Percentiles rank a stretch among this genome's conserved stretches.
phyloP scores from a whole-genome alignment of 148 eudicot genomes.

The Vaccinium darrowii region DNA sequence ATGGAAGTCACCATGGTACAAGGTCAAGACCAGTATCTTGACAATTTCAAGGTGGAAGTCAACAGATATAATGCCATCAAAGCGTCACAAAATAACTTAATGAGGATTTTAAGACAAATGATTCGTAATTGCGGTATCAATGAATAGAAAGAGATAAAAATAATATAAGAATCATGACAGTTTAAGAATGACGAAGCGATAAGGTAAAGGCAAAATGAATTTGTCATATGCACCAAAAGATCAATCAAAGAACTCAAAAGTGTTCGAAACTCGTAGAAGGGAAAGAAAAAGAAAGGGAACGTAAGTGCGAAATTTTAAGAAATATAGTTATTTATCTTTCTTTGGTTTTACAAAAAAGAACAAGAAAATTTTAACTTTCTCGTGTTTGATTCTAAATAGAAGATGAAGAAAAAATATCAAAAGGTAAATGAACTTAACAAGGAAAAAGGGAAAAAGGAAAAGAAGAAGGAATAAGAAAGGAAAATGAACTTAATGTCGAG shows the following conservation, averaged over 20 bases:
- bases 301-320: not conserved
- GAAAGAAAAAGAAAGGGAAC: not conserved
- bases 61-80: not conserved
- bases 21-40: not conserved
- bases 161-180: not conserved
- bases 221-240: not conserved
- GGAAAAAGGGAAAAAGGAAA: not conserved
- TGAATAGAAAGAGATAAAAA: not conserved
- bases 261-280: not conserved
- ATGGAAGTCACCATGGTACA: too few species aligned
- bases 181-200: not conserved
- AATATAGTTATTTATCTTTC: not conserved
- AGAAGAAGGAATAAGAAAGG: not conserved
- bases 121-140: not conserved
- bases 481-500: not conserved
- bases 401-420: not conserved
- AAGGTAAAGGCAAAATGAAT: not conserved
- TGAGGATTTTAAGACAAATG: not conserved
- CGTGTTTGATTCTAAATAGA: not conserved
- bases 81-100: not conserved
- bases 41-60: not conserved
- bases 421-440: not conserved
- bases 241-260: not conserved
- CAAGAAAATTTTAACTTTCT: not conserved
- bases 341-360: not conserved